Percentiles rank a stretch among this genome's conserved stretches.
These are phyloP conservation scores for Fusarium illudens DNA, from an alignment of 2,329 filamentous ascomycete genomes.

Conservation along the genomic window DNA sequence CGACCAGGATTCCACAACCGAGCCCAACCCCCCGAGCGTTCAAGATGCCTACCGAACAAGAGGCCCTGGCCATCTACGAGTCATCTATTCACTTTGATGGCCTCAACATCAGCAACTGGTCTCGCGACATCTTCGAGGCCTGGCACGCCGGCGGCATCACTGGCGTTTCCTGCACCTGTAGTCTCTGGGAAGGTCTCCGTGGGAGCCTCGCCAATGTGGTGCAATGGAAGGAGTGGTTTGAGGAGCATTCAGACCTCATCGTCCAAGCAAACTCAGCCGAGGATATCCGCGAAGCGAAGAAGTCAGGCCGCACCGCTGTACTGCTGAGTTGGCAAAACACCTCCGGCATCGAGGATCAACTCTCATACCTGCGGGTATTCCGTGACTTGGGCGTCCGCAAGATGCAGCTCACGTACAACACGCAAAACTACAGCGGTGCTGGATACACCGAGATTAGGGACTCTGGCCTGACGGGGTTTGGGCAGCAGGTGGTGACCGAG, in stretches of 20 bases:
- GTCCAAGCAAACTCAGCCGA: slow-evolving; percentile 49
- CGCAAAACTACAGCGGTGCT: slow-evolving; percentile 52
- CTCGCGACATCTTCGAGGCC: slow-evolving; percentile 50
- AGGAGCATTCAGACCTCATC: slow-evolving; percentile 51
- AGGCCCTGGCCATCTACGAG: slow-evolving; percentile 49
- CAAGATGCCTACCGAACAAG: slow-evolving; percentile 48
- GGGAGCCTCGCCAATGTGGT: slow-evolving; percentile 51
- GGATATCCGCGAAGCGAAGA: slow-evolving; percentile 50
- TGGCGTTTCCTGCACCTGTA: slow-evolving; percentile 52
- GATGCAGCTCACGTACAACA: slow-evolving; percentile 55
- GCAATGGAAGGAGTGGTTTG: slow-evolving; percentile 55
- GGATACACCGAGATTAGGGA: slow-evolving; percentile 51
- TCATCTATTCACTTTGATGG: slow-evolving; percentile 51
- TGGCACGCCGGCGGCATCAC: slow-evolving; percentile 51
- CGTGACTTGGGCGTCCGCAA: slow-evolving; percentile 52
- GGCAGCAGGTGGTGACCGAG: slow-evolving; percentile 45
- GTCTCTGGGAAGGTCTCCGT: slow-evolving; percentile 51
- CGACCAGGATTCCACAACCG: not conserved
- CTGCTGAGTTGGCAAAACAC: slow-evolving; percentile 54
- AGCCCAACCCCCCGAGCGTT: not conserved
- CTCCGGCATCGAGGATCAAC: slow-evolving; percentile 51
- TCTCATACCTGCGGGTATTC: slow-evolving; percentile 51
- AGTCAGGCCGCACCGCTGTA: slow-evolving; percentile 48
- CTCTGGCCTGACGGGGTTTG: slow-evolving; percentile 49
- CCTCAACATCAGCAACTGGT: slow-evolving; percentile 52